Percentiles rank a stretch among this genome's conserved stretches.
Evolutionary conservation across 768 basidiomycete genomes (phyloP).

Genomic region (Cytidiella melzeri): DNA sequence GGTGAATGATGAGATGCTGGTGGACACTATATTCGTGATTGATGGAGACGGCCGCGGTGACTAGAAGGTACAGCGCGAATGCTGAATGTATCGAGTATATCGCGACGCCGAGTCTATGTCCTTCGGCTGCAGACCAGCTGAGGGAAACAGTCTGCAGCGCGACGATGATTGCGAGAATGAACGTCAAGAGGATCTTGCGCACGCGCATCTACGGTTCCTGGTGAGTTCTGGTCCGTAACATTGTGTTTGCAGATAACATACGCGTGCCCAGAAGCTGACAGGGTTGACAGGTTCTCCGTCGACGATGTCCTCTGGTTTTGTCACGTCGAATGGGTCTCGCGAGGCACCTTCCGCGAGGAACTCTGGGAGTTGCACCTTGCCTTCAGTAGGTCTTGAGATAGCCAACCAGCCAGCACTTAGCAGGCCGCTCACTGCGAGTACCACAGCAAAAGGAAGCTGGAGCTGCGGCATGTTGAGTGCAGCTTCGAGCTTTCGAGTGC

Average conservation of each 20-base stretch:
- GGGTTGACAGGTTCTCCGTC: slow-evolving; percentile 65
- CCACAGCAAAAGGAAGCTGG: slow-evolving; percentile 47
- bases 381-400: slow-evolving; percentile 36
- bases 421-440: slow-evolving; percentile 37
- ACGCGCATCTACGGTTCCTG: slow-evolving; percentile 43
- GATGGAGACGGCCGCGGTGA: slow-evolving; percentile 47
- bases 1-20: slow-evolving; percentile 43
- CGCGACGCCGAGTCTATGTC: slow-evolving; percentile 24
- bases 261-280: slow-evolving; percentile 53
- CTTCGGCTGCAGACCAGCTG: slow-evolving; percentile 43
- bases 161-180: slow-evolving; percentile 40
- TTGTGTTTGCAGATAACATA: slow-evolving; percentile 20
- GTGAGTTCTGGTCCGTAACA: not conserved
- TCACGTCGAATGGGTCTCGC: slow-evolving; percentile 66
- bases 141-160: slow-evolving; percentile 47
- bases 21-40: slow-evolving; percentile 35
- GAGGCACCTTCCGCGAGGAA: slow-evolving; percentile 19
- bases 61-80: slow-evolving; percentile 56
- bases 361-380: slow-evolving; percentile 42
- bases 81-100: slow-evolving; percentile 39
- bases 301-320: slow-evolving; percentile 58
- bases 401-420: slow-evolving; percentile 40
- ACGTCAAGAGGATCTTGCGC: slow-evolving; percentile 47
- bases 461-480: slow-evolving; percentile 45
- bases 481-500: too few relatives aligned